Conservation (phyloP, 805 yeast species). For the Saccharomycopsis oosterbeekiorum region DNA sequence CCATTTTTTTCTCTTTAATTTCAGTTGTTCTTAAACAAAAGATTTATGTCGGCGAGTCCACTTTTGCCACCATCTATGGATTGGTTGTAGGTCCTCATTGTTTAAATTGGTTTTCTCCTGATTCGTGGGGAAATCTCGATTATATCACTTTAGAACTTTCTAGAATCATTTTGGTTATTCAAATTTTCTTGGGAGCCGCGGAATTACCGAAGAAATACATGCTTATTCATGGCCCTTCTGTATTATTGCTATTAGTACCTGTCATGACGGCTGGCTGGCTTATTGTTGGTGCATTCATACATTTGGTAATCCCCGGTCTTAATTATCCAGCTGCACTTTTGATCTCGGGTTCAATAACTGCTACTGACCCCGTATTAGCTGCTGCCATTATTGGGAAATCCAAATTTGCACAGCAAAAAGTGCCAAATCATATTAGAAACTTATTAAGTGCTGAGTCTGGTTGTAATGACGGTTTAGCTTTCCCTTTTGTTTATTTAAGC, state of each 20-base stretch:
- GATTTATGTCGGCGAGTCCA: conserved; percentile 83
- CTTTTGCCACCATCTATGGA: conserved; percentile 79
- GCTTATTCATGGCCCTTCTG: conserved; percentile 74
- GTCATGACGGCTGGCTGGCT: conserved; percentile 91
- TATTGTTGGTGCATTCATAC: conserved; percentile 67
- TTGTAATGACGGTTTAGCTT: conserved; percentile 94
- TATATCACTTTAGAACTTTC: conserved; percentile 73
- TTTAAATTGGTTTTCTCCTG: conserved; percentile 72
- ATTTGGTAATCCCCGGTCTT: conserved; percentile 66
- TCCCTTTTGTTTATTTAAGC: conserved; percentile 74
- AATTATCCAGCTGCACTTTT: conserved; percentile 62
- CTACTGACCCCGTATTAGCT: conserved; percentile 91
- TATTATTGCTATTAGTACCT: conserved; percentile 63
- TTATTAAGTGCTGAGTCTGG: conserved; percentile 79
- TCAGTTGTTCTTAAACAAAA: conserved; percentile 77
- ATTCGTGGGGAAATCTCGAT: conserved; percentile 79
- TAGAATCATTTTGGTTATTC: conserved; percentile 76
- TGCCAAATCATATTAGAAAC: conserved; percentile 86
- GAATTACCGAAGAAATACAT: conserved; percentile 85
- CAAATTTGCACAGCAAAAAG: conserved; percentile 72
- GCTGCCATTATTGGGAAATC: conserved; percentile 95
- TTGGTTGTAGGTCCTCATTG: conserved; percentile 83
- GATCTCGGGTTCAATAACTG: conserved; percentile 82
- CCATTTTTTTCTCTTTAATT: conserved; percentile 68
- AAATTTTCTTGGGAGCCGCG: conserved; percentile 89